These are phyloP conservation scores for Cutaneotrichosporon sp. DNA, from an alignment of 1,284 basidiomycete species.

Conservation along the genomic window DNA sequence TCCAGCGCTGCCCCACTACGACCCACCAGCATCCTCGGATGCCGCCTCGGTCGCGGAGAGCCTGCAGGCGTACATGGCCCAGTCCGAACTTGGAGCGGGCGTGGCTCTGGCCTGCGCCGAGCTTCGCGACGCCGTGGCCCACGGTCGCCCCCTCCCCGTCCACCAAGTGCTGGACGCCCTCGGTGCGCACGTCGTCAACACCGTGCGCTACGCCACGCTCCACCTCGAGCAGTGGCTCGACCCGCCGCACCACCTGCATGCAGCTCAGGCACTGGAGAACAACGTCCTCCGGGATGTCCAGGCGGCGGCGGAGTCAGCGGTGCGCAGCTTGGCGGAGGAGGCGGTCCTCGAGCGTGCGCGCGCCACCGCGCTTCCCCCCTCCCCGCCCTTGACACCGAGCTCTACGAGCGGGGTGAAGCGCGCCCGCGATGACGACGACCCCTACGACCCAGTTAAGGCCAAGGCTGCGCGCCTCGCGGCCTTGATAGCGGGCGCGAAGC, in stretches of 20 bases:
- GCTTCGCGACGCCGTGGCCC: conserved; percentile 25
- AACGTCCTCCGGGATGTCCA: conserved; percentile 5
- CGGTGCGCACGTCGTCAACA: conserved; percentile 26
- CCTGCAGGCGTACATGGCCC: conserved; percentile 17
- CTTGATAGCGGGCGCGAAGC: neutral
- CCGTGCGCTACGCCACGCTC: conserved; percentile 7
- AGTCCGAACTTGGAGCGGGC: conserved; percentile 9
- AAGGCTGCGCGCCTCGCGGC: conserved; percentile 4
- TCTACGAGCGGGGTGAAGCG: conserved; percentile 5
- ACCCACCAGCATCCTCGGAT: neutral
- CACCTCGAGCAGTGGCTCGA: conserved; percentile 22
- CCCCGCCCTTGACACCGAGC: neutral
- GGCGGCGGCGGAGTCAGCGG: neutral
- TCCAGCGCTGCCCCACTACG: conserved; percentile 14
- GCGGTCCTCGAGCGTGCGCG: conserved; percentile 5
- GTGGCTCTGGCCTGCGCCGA: conserved; percentile 22
- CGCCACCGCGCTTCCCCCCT: neutral
- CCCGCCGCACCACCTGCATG: conserved; percentile 7
- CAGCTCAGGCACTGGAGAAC: neutral
- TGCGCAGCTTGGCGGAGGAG: conserved; percentile 5
- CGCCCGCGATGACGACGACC: conserved; percentile 8
- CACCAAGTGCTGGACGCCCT: conserved; percentile 27
- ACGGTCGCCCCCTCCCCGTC: conserved; percentile 28
- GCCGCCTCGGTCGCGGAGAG: neutral
- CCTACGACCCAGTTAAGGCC: conserved; percentile 1